Conservation (phyloP, 2,329 filamentous ascomycete genomes). For the Huntiella bhutanensis region DNA sequence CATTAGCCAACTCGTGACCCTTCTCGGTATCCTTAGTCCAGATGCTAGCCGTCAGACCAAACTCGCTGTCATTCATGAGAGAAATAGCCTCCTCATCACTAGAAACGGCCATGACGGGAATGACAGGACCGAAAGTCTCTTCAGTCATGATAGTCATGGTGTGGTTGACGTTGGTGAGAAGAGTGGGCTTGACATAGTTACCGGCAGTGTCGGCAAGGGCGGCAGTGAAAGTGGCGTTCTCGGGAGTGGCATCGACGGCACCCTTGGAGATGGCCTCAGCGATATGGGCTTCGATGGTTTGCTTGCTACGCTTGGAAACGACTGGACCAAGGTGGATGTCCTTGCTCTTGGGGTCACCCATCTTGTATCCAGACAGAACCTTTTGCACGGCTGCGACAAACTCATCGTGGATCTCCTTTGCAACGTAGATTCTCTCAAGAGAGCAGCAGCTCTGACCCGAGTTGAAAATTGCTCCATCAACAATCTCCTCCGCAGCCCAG, state of each 20-base stretch:
- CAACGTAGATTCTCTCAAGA: conserved; percentile 79
- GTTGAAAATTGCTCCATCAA: conserved; percentile 93
- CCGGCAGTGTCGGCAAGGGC: conserved; percentile 23
- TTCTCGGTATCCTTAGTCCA: conserved; percentile 76
- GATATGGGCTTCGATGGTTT: conserved; percentile 60
- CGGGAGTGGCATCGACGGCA: conserved; percentile 66
- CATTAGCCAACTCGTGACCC: conserved; percentile 58
- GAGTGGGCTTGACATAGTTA: conserved; percentile 75
- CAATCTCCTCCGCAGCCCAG: conserved; percentile 87
- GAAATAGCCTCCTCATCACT: conserved; percentile 61
- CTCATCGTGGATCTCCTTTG: conserved; percentile 62
- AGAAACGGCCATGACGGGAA: conserved; percentile 74
- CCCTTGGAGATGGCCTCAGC: conserved; percentile 68
- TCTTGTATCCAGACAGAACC: conserved; percentile 61
- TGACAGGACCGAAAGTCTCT: conserved; percentile 87
- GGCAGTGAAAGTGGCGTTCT: conserved; percentile 55
- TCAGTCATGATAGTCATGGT: conserved; percentile 78
- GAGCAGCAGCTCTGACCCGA: conserved; percentile 96
- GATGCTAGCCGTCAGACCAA: conserved; percentile 87
- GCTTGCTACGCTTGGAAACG: conserved; percentile 60
- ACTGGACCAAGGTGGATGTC: conserved; percentile 75
- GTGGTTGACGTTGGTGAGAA: conserved; percentile 64
- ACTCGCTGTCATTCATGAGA: conserved; percentile 88
- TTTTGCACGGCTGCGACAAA: conserved; percentile 66
- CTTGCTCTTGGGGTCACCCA: conserved; percentile 73